Evolutionary conservation across 768 basidiomycete species (phyloP).

Genomic region (Sporobolomyces roseus): DNA sequence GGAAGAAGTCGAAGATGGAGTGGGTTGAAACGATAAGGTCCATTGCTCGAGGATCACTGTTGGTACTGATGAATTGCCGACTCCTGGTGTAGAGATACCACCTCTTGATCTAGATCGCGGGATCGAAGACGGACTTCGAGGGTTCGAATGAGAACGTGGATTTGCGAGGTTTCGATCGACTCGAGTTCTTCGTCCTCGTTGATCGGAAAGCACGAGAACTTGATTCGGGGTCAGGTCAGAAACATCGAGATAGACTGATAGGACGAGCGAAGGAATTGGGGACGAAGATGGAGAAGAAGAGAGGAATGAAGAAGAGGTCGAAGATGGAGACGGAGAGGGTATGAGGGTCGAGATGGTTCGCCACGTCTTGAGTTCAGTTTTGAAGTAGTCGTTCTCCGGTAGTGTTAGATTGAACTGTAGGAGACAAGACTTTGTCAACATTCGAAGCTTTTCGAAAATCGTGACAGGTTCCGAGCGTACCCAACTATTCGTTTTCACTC

Average conservation of each 20-base stretch:
- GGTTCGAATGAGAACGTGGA: not conserved
- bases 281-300: conserved; percentile 1
- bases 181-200: conserved; percentile 19
- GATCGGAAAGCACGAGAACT: conserved; percentile 43
- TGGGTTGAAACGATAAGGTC: conserved; percentile 2
- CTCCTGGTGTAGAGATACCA: not conserved
- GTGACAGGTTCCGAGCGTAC: conserved; percentile 8
- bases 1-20: not conserved
- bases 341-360: conserved; percentile 36
- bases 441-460: not conserved
- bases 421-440: not conserved
- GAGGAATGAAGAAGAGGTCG: not conserved
- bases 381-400: conserved; percentile 40
- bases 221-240: conserved; percentile 40
- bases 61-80: not conserved
- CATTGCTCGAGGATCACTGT: conserved; percentile 14
- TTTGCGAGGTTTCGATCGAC: conserved; percentile 21
- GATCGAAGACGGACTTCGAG: not conserved
- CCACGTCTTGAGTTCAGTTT: conserved; percentile 43
- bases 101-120: conserved; percentile 34
- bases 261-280: conserved; percentile 31
- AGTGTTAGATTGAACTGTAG: conserved; percentile 45
- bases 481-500: conserved; percentile 39
- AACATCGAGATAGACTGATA: conserved; percentile 41
- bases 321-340: conserved; percentile 5